Base-by-base conservation (phyloP, 2,329 filamentous ascomycete genomes). In the Reticulascus tulasneorum region DNA sequence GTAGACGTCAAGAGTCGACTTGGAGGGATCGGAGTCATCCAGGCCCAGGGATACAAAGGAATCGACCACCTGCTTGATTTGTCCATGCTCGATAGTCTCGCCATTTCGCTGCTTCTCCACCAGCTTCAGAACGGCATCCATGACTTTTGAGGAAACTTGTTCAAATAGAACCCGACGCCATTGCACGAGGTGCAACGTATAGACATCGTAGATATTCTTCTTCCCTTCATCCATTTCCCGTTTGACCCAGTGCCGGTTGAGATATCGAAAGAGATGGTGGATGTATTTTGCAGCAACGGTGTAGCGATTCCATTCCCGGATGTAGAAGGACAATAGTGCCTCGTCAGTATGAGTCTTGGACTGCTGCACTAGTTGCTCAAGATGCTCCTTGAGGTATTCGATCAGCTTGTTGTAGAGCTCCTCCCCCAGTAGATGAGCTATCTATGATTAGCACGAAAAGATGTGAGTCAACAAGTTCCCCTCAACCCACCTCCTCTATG, bases 241-340 rank as follows among this genome's bases (percentile, higher is more conserved):
- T 73, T 96, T 98, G 3, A 98, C 93, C 93, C 94, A 98, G 64
- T 98, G 93, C 20, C 93, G 80, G 57, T 98, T 98, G 18, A 98
- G 78, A 57, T 98, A 98, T 35, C 84, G 75, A 71, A 98, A 98
- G 7, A 98, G 70, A 58, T 98, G 91, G 63, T 98, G 94, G 59
- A 96, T 93, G 66, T 94, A 98, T 63, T 94, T 94, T 41, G 90
- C 93, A 2, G 93, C 91, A 11, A 86, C 87, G 3, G 93, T 98
- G 66, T 96, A 98, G 43, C 93, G 79, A 48, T 84, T 82, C 93
- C 93, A 98, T 72, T 98, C 90, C 56, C 85, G 81, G 60, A 97
- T 98, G 61, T 98, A 98, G 63, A 91, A 97, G 15, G 76, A 75
- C 19, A 98, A 75, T 9, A 98, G 73, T 2, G 90, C 88, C 63